phyloP scores from a whole-genome alignment of 2,329 filamentous ascomycete genomes.

The Colletotrichum musae region DNA sequence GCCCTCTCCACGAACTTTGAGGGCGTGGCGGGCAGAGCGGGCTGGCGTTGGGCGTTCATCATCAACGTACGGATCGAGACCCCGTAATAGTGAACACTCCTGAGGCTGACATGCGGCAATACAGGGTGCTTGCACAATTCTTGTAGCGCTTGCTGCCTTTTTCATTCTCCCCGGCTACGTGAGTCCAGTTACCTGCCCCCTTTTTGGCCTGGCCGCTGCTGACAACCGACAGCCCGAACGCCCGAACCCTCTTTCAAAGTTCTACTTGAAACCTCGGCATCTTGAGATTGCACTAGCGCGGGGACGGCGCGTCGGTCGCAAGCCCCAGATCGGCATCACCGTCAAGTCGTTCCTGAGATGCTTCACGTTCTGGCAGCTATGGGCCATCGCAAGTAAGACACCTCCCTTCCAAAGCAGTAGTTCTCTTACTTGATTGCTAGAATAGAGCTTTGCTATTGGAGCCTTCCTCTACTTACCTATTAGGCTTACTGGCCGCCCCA shows the following conservation, averaged over 20 bases:
- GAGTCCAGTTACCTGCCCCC: neutral
- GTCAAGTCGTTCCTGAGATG: conserved; percentile 30
- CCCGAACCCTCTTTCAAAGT: conserved; percentile 24
- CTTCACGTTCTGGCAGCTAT: conserved; percentile 32
- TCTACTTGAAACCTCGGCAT: conserved; percentile 26
- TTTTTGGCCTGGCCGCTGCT: neutral
- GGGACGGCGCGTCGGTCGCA: conserved; percentile 15
- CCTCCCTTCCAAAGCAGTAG: accelerated
- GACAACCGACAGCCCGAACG: conserved; percentile 22
- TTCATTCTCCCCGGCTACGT: conserved; percentile 31
- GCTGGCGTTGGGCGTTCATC: conserved; percentile 59
- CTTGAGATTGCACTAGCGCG: conserved; percentile 29
- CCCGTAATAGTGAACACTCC: accelerated
- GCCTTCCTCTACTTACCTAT: too few species aligned
- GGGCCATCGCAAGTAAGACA: conserved; percentile 26
- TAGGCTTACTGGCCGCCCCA: too few species aligned
- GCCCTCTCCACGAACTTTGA: conserved; percentile 68
- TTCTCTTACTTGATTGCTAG: neutral
- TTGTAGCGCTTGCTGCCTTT: conserved; percentile 27
- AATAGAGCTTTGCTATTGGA: too few species aligned
- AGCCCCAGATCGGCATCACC: conserved; percentile 33
- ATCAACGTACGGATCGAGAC: conserved; percentile 48
- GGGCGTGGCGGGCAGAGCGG: conserved; percentile 58
- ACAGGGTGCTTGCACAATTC: conserved; percentile 24
- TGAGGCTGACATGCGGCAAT: neutral